Evolutionary conservation across 2,329 filamentous ascomycete species (phyloP).

Genomic region (Venturia asperata): DNA sequence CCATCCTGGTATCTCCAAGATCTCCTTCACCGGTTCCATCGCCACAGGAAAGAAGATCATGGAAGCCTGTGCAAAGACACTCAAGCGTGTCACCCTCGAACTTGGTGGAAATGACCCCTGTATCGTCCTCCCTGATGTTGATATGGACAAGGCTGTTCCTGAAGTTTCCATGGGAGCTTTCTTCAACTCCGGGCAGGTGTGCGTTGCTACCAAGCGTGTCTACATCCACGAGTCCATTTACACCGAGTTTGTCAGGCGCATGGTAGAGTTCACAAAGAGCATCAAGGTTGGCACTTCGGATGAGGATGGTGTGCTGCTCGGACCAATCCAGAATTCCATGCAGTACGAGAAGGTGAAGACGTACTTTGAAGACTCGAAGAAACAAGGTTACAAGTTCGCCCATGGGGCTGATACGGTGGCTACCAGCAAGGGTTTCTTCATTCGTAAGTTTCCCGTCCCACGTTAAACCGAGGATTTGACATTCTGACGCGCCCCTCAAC

Average conservation of each 20-base stretch:
- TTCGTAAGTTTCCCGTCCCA: constrained; percentile 20
- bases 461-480: neutral
- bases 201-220: constrained; percentile 47
- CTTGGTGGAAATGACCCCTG: constrained; percentile 56
- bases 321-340: constrained; percentile 52
- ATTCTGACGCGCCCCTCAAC: neutral
- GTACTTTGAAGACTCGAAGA: constrained; percentile 34
- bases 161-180: constrained; percentile 48
- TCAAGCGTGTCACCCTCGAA: constrained; percentile 57
- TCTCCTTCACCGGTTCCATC: constrained; percentile 57
- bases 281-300: constrained; percentile 39
- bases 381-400: constrained; percentile 44
- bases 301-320: constrained; percentile 43
- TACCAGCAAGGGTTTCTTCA: constrained; percentile 36
- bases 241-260: constrained; percentile 40
- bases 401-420: constrained; percentile 46
- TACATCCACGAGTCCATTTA: constrained; percentile 53
- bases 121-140: constrained; percentile 53
- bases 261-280: constrained; percentile 39
- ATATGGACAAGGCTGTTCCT: constrained; percentile 45
- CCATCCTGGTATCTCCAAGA: constrained; percentile 56
- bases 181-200: constrained; percentile 51
- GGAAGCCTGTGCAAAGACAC: constrained; percentile 47
- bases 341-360: constrained; percentile 46
- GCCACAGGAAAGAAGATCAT: constrained; percentile 56